Conservation (phyloP, 1,139 yeast genomes). For the Pneumocystis oryctolagi region DNA sequence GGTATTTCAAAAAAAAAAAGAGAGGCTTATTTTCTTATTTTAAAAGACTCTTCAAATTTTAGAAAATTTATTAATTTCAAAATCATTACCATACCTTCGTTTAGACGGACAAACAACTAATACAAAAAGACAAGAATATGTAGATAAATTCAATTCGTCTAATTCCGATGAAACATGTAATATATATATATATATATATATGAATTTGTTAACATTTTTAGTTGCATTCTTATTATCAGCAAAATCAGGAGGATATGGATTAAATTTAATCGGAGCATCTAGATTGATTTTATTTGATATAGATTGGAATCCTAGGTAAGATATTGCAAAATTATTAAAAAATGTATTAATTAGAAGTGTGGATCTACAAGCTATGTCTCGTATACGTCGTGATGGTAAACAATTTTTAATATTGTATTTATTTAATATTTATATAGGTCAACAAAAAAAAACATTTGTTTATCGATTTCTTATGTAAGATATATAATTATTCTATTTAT, state of each 20-base stretch:
- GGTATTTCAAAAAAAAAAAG: background rate
- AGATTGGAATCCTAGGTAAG: conserved; percentile 29
- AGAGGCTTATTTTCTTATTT: background rate
- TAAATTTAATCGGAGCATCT: conserved; percentile 82
- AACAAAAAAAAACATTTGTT: conserved; percentile 55
- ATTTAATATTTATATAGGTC: background rate
- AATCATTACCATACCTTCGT: conserved; percentile 41
- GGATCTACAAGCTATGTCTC: conserved; percentile 89
- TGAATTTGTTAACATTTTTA: conserved; percentile 14
- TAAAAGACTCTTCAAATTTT: conserved; percentile 53
- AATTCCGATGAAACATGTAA: conserved; percentile 19
- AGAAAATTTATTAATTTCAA: conserved; percentile 39
- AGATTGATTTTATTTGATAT: conserved; percentile 70
- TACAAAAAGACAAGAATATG: conserved; percentile 47
- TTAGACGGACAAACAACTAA: conserved; percentile 77
- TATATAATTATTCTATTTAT: background rate
- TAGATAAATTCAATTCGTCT: conserved; percentile 50
- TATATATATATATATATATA: conserved; percentile 11
- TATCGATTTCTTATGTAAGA: conserved; percentile 48
- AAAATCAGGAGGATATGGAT: conserved; percentile 81
- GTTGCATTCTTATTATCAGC: conserved; percentile 72
- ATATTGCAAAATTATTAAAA: background rate
- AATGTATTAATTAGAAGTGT: conserved; percentile 70
- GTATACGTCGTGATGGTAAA: conserved; percentile 83
- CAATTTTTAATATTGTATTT: background rate